A percentile compares a stretch with the other conserved stretches of the same genome.
Conservation (phyloP, 306 rosid genomes). For the Cercis canadensis region DNA sequence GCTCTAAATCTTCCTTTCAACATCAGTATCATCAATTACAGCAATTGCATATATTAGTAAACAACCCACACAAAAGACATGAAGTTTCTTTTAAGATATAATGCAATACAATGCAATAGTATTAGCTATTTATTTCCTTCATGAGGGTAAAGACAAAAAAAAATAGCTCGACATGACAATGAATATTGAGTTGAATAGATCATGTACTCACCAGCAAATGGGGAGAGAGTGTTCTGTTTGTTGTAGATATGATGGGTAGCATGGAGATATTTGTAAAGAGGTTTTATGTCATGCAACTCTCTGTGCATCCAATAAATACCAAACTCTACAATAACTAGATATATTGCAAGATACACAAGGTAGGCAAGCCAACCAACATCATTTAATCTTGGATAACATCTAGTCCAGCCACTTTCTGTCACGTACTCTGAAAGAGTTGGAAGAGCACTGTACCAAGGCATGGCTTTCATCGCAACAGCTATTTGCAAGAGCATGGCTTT, state of each 20-base stretch:
- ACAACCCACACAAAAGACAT: conserved; percentile 20
- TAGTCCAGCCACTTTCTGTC: conserved; percentile 83
- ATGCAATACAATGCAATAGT: not conserved
- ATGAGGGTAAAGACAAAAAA: conserved; percentile 6
- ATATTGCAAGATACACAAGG: conserved; percentile 55
- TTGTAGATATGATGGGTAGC: conserved; percentile 91
- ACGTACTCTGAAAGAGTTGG: conserved; percentile 79
- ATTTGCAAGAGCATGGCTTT: conserved; percentile 88
- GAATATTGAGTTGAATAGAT: conserved; percentile 24
- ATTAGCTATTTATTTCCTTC: not conserved
- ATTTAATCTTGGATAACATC: conserved; percentile 68
- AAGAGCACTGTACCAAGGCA: conserved; percentile 87
- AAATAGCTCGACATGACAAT: conserved; percentile 1
- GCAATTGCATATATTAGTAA: conserved; percentile 11
- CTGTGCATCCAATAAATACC: conserved; percentile 95
- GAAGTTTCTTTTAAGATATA: not conserved
- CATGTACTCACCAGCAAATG: conserved; percentile 83
- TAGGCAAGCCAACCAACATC: conserved; percentile 67
- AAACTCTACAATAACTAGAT: conserved; percentile 78
- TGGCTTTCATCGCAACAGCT: conserved; percentile 78
- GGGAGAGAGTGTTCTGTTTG: conserved; percentile 94
- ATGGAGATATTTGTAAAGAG: conserved; percentile 90
- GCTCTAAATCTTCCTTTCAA: conserved; percentile 14
- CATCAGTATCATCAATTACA: conserved; percentile 8
- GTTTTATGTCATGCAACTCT: conserved; percentile 91